phyloP scores from a whole-genome alignment of 2,329 filamentous ascomycete genomes.

The Botrytis sinoallii region DNA sequence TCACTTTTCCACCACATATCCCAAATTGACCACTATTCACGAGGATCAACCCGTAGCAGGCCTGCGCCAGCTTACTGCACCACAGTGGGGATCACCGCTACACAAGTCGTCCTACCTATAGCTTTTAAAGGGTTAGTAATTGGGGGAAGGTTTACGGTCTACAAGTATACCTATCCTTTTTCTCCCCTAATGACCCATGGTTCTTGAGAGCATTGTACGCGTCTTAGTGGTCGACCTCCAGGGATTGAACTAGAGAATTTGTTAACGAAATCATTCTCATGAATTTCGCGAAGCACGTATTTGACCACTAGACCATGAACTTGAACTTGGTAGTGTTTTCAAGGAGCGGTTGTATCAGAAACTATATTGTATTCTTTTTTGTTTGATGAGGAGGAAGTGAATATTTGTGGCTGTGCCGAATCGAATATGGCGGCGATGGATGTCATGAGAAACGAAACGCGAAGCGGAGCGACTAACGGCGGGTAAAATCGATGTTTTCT shows the following conservation, averaged over 20 bases:
- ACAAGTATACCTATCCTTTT: slow-evolving; percentile 3
- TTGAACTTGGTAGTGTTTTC: slow-evolving; percentile 6
- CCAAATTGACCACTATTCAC: slow-evolving; percentile 5
- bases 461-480: background rate
- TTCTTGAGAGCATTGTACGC: background rate
- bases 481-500: background rate
- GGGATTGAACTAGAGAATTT: background rate
- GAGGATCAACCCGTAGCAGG: slow-evolving; percentile 8
- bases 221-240: slow-evolving; percentile 10
- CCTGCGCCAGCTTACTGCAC: slow-evolving; percentile 13
- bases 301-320: slow-evolving; percentile 14
- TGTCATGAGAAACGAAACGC: background rate
- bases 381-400: background rate
- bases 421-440: background rate
- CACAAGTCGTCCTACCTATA: slow-evolving; percentile 15
- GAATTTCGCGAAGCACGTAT: background rate
- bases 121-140: background rate
- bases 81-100: background rate
- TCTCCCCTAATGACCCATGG: background rate
- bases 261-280: background rate
- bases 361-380: background rate
- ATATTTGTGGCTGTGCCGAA: background rate
- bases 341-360: background rate
- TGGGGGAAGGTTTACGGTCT: background rate
- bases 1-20: slow-evolving; percentile 2